Evolutionary conservation across 2,329 filamentous ascomycete species (phyloP).

Genomic region (Neonectria faginata): DNA sequence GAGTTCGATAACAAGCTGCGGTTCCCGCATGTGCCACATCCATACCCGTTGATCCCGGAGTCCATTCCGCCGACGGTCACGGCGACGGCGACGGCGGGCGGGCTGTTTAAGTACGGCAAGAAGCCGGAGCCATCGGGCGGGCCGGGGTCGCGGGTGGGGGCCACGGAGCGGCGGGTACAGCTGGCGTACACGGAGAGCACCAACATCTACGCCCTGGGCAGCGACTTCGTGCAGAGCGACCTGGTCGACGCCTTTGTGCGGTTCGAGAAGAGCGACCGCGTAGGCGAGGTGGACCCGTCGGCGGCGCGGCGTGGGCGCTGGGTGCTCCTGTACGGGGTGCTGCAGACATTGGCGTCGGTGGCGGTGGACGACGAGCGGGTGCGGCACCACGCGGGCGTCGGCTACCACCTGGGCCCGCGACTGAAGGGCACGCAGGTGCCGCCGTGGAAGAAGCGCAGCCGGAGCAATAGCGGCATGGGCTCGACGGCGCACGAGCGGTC

Average conservation of each 20-base stretch:
- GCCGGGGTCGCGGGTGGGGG: constrained; percentile 27
- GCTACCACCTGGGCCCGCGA: constrained; percentile 68
- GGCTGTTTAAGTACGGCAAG: constrained; percentile 49
- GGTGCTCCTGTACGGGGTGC: constrained; percentile 69
- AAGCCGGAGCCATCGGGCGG: constrained; percentile 43
- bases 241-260: constrained; percentile 67
- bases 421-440: constrained; percentile 58
- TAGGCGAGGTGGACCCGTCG: constrained; percentile 64
- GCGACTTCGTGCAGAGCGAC: constrained; percentile 61
- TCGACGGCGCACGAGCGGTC: constrained; percentile 63
- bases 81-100: constrained; percentile 1
- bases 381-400: constrained; percentile 63
- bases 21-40: constrained; percentile 75
- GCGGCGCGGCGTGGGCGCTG: constrained; percentile 69
- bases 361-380: constrained; percentile 68
- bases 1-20: constrained; percentile 72
- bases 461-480: constrained; percentile 33
- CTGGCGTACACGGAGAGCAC: constrained; percentile 70
- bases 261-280: constrained; percentile 67
- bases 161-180: constrained; percentile 62
- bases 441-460: constrained; percentile 60
- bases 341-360: constrained; percentile 70
- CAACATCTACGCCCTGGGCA: constrained; percentile 68
- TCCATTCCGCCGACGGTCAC: constrained; percentile 53
- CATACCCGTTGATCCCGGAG: constrained; percentile 73